phyloP scores from a whole-genome alignment of 257 asterid species.

The Linderniella brevidens region DNA sequence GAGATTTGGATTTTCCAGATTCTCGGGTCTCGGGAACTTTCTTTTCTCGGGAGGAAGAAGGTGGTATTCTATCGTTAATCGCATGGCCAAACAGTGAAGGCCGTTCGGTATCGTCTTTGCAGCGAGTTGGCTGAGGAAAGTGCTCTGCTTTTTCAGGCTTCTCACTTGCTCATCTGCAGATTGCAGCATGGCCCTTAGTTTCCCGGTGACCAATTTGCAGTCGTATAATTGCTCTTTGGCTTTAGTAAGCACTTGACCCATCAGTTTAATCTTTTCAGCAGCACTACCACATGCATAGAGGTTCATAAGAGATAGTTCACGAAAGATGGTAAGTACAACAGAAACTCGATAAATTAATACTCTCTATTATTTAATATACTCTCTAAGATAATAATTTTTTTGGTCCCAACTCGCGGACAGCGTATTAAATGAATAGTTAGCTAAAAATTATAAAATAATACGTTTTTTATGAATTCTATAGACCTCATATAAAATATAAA shows the following conservation, averaged over 20 bases:
- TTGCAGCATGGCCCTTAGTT: slow-evolving; percentile 92
- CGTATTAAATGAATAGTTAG: no score
- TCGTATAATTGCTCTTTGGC: slow-evolving; percentile 80
- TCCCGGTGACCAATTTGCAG: slow-evolving; percentile 78
- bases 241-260: slow-evolving; percentile 76
- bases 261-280: slow-evolving; percentile 58
- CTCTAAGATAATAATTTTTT: no score
- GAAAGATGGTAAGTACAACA: slow-evolving; percentile 7
- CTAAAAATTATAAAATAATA: no score
- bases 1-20: slow-evolving; percentile 65
- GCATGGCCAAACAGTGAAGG: slow-evolving; percentile 84
- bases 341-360: no score
- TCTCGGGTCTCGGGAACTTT: slow-evolving; percentile 58
- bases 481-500: no score
- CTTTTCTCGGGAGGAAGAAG: slow-evolving; percentile 75
- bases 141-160: slow-evolving; percentile 87
- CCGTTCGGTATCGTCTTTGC: slow-evolving; percentile 93
- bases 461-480: no score
- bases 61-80: slow-evolving; percentile 71
- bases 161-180: slow-evolving; percentile 95
- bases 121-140: slow-evolving; percentile 85
- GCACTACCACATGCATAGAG: slow-evolving; percentile 30
- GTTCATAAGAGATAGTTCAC: slow-evolving; percentile 7
- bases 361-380: no score
- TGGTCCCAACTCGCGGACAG: no score